phyloP scores from a whole-genome alignment of 2,329 filamentous ascomycete species.

The Ciborinia camelliae region DNA sequence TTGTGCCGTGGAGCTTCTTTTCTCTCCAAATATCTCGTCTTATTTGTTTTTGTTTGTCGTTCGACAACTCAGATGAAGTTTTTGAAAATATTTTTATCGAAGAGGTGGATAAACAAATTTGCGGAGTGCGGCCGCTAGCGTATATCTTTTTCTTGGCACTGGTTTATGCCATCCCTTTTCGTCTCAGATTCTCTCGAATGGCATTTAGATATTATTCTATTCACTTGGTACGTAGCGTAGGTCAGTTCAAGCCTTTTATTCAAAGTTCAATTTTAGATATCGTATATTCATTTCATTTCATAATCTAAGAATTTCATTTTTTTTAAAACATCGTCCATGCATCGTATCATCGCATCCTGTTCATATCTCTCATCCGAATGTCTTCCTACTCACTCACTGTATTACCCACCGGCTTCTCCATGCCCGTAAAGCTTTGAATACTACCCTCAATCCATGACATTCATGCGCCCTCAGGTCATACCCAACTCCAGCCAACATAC shows the following conservation, averaged over 20 bases:
- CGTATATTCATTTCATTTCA: neutral
- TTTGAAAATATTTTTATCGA: neutral
- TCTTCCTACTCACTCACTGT: neutral
- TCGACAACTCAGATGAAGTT: neutral
- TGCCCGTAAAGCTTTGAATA: neutral
- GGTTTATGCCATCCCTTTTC: neutral
- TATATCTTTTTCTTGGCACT: neutral
- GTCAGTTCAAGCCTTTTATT: neutral
- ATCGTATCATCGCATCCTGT: neutral
- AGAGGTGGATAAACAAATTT: conserved; percentile 11
- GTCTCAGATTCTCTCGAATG: neutral
- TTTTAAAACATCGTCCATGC: neutral
- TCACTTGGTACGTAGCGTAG: neutral
- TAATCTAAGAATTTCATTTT: neutral
- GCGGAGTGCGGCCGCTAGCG: conserved; percentile 9
- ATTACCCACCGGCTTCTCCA: neutral
- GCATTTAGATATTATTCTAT: neutral
- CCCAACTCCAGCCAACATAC: neutral
- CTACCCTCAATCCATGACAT: neutral
- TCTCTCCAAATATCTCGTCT: neutral
- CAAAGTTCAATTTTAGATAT: neutral
- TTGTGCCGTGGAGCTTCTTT: neutral
- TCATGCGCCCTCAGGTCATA: neutral
- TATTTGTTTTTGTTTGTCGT: neutral
- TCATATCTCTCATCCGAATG: neutral